A percentile compares a stretch with the other conserved stretches of the same genome.
phyloP scores from a whole-genome alignment of 2,329 filamentous ascomycete genomes.

The Alternaria ethzedia region DNA sequence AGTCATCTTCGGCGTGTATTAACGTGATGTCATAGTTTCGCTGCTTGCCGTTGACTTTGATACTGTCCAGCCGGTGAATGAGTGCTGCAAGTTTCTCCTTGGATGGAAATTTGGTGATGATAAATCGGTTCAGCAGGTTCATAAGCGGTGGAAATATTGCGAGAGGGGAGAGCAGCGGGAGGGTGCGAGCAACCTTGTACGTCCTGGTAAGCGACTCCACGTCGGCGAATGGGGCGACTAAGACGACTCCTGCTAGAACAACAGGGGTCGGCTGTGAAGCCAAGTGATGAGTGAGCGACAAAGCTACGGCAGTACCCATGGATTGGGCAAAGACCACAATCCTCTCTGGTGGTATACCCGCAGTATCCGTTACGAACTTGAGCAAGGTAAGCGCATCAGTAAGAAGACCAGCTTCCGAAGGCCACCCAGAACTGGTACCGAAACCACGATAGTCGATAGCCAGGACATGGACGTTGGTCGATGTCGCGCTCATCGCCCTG shows the following conservation, averaged over 20 bases:
- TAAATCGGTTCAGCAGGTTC: constrained; percentile 55
- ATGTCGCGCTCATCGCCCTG: constrained; percentile 59
- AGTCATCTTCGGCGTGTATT: constrained; percentile 61
- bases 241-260: constrained; percentile 61
- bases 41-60: constrained; percentile 38
- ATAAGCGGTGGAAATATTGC: constrained; percentile 53
- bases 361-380: constrained; percentile 61
- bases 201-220: constrained; percentile 61
- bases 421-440: constrained; percentile 60
- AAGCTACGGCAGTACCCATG: constrained; percentile 62
- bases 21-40: constrained; percentile 55
- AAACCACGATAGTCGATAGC: constrained; percentile 69
- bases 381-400: constrained; percentile 60
- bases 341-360: constrained; percentile 59
- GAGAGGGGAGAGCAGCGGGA: constrained; percentile 63
- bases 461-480: constrained; percentile 62
- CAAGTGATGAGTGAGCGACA: constrained; percentile 55
- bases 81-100: constrained; percentile 58
- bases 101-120: constrained; percentile 59
- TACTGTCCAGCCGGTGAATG: constrained; percentile 41
- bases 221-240: constrained; percentile 65
- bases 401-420: constrained; percentile 63
- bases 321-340: constrained; percentile 68
- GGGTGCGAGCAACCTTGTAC: constrained; percentile 62
- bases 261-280: constrained; percentile 52